Evolutionary conservation across 2,329 filamentous ascomycete species (phyloP).

Genomic region (Pseudocercospora crystallina): DNA sequence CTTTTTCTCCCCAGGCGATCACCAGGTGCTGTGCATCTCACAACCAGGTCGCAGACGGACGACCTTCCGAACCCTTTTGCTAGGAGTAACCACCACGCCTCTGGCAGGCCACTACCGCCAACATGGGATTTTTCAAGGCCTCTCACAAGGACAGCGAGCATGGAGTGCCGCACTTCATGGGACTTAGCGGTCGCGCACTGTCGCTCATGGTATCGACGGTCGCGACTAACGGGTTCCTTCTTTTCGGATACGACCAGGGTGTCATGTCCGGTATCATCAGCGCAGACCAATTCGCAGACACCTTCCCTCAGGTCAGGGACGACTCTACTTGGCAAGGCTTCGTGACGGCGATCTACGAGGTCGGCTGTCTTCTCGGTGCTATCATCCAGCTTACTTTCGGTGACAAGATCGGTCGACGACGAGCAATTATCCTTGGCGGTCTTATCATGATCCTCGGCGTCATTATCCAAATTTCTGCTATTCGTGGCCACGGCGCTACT

Average conservation of each 20-base stretch:
- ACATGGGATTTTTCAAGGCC: conserved; percentile 20
- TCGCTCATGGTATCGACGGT: conserved; percentile 61
- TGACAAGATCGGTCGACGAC: conserved; percentile 45
- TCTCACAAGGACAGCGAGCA: conserved; percentile 24
- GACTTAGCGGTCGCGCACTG: conserved; percentile 59
- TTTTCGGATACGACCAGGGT: conserved; percentile 24
- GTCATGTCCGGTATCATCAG: conserved; percentile 37
- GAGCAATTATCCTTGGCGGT: conserved; percentile 44
- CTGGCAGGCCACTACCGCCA: conserved; percentile 9
- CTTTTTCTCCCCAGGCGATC: conserved; percentile 4
- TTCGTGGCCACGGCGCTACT: conserved; percentile 33
- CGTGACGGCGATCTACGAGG: conserved; percentile 54
- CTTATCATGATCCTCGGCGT: conserved; percentile 46
- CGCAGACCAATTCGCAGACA: conserved; percentile 7
- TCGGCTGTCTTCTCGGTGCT: conserved; percentile 49
- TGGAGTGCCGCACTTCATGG: conserved; percentile 52
- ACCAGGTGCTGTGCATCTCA: conserved; percentile 7
- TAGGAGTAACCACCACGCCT: not conserved
- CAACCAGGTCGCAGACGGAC: not conserved
- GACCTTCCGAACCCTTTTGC: too few relatives aligned
- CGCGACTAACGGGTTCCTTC: conserved; percentile 55
- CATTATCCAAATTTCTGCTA: conserved; percentile 40
- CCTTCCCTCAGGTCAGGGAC: conserved; percentile 3
- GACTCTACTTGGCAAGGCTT: conserved; percentile 44
- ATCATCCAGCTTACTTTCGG: conserved; percentile 40